Conservation (phyloP, 345 rosid species). For the Noccaea bulbosa region DNA sequence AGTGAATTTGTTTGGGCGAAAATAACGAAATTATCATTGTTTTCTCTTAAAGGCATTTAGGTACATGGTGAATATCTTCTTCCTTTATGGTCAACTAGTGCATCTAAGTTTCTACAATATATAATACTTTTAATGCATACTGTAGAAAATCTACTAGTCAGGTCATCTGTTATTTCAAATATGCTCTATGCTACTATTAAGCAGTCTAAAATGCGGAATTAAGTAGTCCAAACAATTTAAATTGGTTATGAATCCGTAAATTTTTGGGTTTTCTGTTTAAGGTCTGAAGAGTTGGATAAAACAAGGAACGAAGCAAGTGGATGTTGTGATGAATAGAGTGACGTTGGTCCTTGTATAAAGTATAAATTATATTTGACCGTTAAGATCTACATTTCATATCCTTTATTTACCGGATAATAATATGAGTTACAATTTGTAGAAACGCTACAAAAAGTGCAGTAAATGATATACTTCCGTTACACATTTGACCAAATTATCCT, state of each 20-base stretch:
- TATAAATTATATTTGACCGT: not conserved
- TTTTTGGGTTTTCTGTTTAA: not conserved
- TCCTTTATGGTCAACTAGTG: not conserved
- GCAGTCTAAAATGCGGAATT: not conserved
- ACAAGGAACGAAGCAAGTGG: constrained; percentile 22
- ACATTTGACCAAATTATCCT: constrained; percentile 2
- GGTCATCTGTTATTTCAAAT: too few relatives aligned
- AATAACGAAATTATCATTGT: not conserved
- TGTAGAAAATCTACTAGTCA: not conserved
- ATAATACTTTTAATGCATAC: not conserved
- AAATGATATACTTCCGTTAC: not conserved
- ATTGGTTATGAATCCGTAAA: not conserved
- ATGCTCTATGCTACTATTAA: not conserved
- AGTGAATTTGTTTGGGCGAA: not conserved
- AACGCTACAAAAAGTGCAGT: not conserved
- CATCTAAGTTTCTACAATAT: not conserved
- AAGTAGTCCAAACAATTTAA: not conserved
- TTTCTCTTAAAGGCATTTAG: not conserved
- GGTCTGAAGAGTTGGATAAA: not conserved
- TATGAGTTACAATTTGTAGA: not conserved
- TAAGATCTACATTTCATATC: constrained; percentile 2
- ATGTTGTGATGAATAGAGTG: constrained; percentile 15
- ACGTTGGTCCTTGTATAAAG: not conserved
- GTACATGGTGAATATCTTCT: not conserved
- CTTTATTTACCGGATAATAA: constrained; percentile 16